A percentile compares a stretch with the other conserved stretches of the same genome.
Conservation (phyloP, 768 basidiomycete species). For the Termitomyces sp. region DNA sequence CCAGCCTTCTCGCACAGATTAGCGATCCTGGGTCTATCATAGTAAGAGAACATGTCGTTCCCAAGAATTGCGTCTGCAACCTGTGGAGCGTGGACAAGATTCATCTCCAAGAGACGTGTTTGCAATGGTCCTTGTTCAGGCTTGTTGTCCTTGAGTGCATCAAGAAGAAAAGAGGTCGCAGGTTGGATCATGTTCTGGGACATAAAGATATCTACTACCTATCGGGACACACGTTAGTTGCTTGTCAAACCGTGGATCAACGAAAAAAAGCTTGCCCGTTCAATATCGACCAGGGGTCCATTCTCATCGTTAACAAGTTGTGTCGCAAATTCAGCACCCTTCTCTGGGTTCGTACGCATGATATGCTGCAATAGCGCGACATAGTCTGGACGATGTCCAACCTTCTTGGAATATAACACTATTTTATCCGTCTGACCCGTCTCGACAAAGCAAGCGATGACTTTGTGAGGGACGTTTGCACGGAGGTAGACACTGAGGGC, state of each 20-base stretch:
- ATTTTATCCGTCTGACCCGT: constrained; percentile 99
- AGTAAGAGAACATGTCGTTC: constrained; percentile 97
- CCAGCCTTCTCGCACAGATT: constrained; percentile 99
- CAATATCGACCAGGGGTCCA: constrained; percentile 90
- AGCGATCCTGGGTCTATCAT: constrained; percentile 93
- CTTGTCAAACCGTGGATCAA: not conserved
- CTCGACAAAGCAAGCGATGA: constrained; percentile 98
- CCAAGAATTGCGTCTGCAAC: constrained; percentile 98
- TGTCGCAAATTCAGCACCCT: constrained; percentile 96
- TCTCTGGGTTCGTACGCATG: constrained; percentile 94
- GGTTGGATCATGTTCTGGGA: constrained; percentile 99
- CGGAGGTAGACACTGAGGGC: constrained; percentile 96
- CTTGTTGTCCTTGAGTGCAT: constrained; percentile 97
- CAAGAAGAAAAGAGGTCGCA: constrained; percentile 94
- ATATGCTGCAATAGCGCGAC: constrained; percentile 89
- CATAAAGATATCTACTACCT: constrained; percentile 99
- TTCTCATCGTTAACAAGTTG: constrained; percentile 90
- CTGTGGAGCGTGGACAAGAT: constrained; percentile 94
- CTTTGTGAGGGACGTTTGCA: constrained; percentile 97
- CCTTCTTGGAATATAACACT: constrained; percentile 94
- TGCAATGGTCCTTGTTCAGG: constrained; percentile 95
- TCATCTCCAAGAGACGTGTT: constrained; percentile 96
- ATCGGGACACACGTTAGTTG: not conserved
- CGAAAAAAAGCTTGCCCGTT: constrained; percentile 51
- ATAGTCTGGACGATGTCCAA: constrained; percentile 90